Evolutionary conservation across 2,329 filamentous ascomycete species (phyloP).

Genomic region (Bipolaris oryzae): DNA sequence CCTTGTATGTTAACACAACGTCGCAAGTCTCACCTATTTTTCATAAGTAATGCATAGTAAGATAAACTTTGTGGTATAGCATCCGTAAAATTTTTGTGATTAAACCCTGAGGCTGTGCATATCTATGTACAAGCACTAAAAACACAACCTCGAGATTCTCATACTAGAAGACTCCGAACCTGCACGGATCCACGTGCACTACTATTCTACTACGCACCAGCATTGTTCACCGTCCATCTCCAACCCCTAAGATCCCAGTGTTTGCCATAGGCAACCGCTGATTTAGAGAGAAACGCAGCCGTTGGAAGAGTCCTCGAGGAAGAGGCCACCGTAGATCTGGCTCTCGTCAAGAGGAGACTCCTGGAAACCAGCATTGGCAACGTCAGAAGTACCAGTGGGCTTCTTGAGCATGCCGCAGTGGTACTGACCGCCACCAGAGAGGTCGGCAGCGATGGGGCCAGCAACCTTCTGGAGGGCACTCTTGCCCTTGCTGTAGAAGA

Average conservation of each 20-base stretch:
- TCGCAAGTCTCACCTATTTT: too few relatives aligned
- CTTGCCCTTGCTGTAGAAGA: constrained; percentile 62
- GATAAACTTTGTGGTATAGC: neutral
- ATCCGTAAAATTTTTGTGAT: neutral
- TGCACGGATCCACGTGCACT: neutral
- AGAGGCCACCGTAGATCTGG: constrained; percentile 49
- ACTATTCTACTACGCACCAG: neutral
- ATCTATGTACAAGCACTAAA: neutral
- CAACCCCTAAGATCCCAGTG: neutral
- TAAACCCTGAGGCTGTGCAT: neutral
- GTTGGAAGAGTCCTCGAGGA: constrained; percentile 46
- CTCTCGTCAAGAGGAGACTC: constrained; percentile 44
- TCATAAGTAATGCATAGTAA: too few relatives aligned
- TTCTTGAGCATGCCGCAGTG: constrained; percentile 70
- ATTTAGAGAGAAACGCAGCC: constrained; percentile 43
- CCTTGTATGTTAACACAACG: neutral
- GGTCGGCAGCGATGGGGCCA: constrained; percentile 55
- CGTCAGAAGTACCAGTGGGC: constrained; percentile 54
- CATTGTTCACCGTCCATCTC: neutral
- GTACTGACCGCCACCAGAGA: constrained; percentile 65
- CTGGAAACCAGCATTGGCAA: constrained; percentile 48
- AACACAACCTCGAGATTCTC: neutral
- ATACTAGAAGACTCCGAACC: neutral
- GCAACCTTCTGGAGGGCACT: constrained; percentile 57
- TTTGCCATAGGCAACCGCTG: neutral